A percentile compares a stretch with the other conserved stretches of the same genome.
phyloP scores from a whole-genome alignment of 371 early-diverging fungal species.

The Mortierella sp. region DNA sequence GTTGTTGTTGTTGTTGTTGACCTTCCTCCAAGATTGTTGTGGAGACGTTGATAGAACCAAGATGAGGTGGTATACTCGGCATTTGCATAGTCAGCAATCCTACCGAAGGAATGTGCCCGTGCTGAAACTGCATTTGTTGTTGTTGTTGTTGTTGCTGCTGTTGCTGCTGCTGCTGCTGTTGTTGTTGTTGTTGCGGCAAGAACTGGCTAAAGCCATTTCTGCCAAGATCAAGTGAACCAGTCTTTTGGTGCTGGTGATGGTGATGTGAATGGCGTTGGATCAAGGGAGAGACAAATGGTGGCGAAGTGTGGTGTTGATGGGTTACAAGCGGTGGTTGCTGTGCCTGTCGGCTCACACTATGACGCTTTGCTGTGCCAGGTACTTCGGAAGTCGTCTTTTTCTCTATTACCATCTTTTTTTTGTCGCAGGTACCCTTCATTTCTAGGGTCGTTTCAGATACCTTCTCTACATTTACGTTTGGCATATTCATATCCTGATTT shows the following conservation, averaged over 20 bases:
- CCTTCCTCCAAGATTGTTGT: background rate
- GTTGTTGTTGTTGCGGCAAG: conserved; percentile 21
- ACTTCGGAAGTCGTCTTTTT: conserved; percentile 9
- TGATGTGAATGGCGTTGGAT: conserved; percentile 27
- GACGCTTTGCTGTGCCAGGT: conserved; percentile 27
- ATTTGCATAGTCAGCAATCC: conserved; percentile 33
- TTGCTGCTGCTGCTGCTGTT: conserved; percentile 21
- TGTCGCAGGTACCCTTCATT: background rate
- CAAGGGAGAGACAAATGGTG: conserved; percentile 44
- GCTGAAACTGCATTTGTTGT: background rate
- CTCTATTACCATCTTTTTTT: background rate
- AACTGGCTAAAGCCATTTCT: conserved; percentile 8
- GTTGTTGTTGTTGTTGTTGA: conserved; percentile 7
- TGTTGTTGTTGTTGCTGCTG: conserved; percentile 17
- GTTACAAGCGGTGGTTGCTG: conserved; percentile 46
- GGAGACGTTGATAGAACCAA: conserved; percentile 3
- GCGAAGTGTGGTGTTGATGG: conserved; percentile 53
- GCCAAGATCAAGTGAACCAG: conserved; percentile 28
- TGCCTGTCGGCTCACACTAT: conserved; percentile 52
- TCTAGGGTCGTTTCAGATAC: background rate
- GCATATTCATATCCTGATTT: conserved; percentile 15
- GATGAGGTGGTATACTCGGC: conserved; percentile 6
- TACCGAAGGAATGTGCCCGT: conserved; percentile 35
- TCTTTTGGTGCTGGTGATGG: conserved; percentile 30
- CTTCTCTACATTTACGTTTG: conserved; percentile 1